Base-by-base conservation (phyloP, 257 asterid genomes). In the Solanum piurae region DNA sequence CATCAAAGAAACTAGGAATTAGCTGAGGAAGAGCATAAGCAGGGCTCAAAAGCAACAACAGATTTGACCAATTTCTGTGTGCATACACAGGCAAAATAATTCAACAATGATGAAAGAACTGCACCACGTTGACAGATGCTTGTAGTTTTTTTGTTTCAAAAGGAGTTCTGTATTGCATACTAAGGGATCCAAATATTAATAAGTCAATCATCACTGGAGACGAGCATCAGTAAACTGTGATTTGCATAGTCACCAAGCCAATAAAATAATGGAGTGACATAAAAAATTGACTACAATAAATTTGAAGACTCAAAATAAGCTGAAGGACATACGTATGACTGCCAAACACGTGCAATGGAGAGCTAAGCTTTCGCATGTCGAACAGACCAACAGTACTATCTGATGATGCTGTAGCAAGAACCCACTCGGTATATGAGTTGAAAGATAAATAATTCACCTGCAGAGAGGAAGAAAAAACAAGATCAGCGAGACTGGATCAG, bases 341-440 rank as follows among this genome's bases (percentile, higher is more conserved):
- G 90, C 95, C 90, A 37, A 97, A 92, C 87, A 93, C 92, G 73
- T 97, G 99, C 93, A 97, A 69, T 27, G 98, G 99, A 71, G 94
- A 85, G 87, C 90, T 93, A 92, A 96, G 89, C 89, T 96, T 97
- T 88, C 99, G 94, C 92, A 97, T 89, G 86, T 97, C 99, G 38
- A 96, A 96, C 85, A 95, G 93, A 66, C 99, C 99, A 89, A 97
- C 94, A 79, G 99, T 96, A 16, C 95, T 85, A 90, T 97, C 99
- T 83, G 99, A 96, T 46, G 99, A 97, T 66, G 99, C 99, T 87
- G 99, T 97, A 58, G 99, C 99, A 88, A 96, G 88, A 89, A 94
- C 85, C 98, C 98, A 96, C 88, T 97, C 99, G 46, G 93, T 97
- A 86, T 93, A 96, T 33, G 95, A 98, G 89, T 96, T 97, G 95